phyloP scores from a whole-genome alignment of 2,329 filamentous ascomycete genomes.

The Fusarium sp. region DNA sequence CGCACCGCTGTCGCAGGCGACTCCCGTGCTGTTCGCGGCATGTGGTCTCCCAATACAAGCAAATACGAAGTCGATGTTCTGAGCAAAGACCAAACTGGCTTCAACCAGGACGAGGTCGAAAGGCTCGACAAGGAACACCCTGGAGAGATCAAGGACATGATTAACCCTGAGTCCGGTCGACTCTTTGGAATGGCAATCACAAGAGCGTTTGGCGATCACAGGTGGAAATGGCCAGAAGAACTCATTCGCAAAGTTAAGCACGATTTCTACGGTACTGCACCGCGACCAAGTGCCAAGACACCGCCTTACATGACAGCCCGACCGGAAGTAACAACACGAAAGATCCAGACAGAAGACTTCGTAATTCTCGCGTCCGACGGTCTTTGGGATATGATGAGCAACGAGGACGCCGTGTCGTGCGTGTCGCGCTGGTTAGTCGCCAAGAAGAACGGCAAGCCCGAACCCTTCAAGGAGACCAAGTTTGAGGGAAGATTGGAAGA shows the following conservation, averaged over 20 bases:
- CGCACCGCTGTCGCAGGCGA: constrained; percentile 75
- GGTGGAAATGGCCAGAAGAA: constrained; percentile 72
- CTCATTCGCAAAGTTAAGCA: constrained; percentile 50
- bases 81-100: constrained; percentile 73
- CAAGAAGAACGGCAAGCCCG: constrained; percentile 40
- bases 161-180: constrained; percentile 61
- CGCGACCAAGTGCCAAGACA: constrained; percentile 58
- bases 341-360: constrained; percentile 63
- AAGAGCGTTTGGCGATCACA: constrained; percentile 74
- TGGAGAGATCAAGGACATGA: constrained; percentile 66
- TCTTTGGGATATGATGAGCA: constrained; percentile 71
- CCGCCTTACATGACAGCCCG: constrained; percentile 76
- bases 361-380: constrained; percentile 75
- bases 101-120: constrained; percentile 66
- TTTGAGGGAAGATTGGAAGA: constrained; percentile 33
- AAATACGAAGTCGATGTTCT: constrained; percentile 65
- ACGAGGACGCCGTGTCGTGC: constrained; percentile 66
- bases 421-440: constrained; percentile 63
- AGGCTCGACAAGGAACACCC: constrained; percentile 69
- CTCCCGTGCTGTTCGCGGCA: constrained; percentile 72
- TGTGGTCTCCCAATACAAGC: constrained; percentile 51
- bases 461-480: constrained; percentile 35
- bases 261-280: constrained; percentile 59
- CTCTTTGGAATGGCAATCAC: constrained; percentile 70
- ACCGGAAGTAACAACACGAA: constrained; percentile 69